Evolutionary conservation across 129 eudicot genomes (phyloP).

Genomic region (Centella asiatica): DNA sequence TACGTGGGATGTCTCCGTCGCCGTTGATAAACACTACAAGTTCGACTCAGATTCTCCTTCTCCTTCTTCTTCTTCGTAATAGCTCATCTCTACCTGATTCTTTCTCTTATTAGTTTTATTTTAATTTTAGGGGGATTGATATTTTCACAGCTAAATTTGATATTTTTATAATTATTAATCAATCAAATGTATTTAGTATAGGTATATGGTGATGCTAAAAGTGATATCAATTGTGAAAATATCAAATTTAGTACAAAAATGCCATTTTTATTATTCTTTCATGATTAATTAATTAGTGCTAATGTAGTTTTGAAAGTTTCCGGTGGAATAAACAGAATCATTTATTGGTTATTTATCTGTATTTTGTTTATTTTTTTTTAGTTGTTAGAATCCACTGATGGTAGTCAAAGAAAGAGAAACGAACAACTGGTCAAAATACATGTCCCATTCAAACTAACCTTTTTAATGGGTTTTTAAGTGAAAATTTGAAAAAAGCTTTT

Average conservation of each 20-base stretch:
- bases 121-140: no score
- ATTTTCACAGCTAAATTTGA: no score
- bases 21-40: slow-evolving; percentile 91
- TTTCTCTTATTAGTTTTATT: neutral
- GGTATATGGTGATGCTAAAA: no score
- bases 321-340: neutral
- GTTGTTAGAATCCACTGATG: neutral
- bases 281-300: no score
- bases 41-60: slow-evolving; percentile 74
- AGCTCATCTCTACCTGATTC: neutral
- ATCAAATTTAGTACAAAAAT: no score
- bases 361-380: neutral
- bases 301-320: no score
- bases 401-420: slow-evolving; percentile 24
- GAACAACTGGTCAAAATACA: slow-evolving; percentile 35
- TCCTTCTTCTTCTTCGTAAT: slow-evolving; percentile 37
- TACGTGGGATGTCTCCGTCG: slow-evolving; percentile 89
- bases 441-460: slow-evolving; percentile 52
- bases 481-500: slow-evolving; percentile 23
- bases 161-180: no score
- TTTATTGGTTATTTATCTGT: neutral
- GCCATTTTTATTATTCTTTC: no score
- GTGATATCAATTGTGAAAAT: no score
- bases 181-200: no score
- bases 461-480: slow-evolving; percentile 10